Evolutionary conservation across 345 rosid genomes (phyloP), one percentile per base, ranked within the genome.

Genomic region (Linum tenue): DNA sequence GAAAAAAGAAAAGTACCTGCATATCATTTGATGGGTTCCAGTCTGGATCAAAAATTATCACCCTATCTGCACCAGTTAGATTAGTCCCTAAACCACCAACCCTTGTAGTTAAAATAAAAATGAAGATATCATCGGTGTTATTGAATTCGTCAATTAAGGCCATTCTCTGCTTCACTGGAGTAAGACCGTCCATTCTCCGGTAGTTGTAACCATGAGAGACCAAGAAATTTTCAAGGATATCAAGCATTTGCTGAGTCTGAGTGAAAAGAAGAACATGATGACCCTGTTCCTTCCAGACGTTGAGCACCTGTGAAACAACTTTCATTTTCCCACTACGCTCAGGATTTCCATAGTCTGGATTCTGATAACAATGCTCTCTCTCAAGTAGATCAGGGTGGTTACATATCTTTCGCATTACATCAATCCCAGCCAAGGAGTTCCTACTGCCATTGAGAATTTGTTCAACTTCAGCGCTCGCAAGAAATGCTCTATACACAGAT

Each of bases 391-490:
- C 99, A 58, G 97, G 97, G 73, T 90, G 99, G 77, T 94, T 94
- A 77, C 99, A 94, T 73, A 94, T 94, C 82, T 94, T 94, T 41
- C 99, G 92, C 99, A 94, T 90, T 69, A 94, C 96, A 86, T 94
- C 99, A 43, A 94, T 90, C 69, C 99, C 99, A 72, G 81, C 88
- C 17, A 94, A 79, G 65, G 99, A 86, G 22, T 88, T 94, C 73
- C 77, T 85, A 71, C 75, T 82, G 65, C 99, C 99, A 72, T 72
- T 85, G 22, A 94, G 69, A 71, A 94, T 94, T 66, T 90, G 78
- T 71, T 94, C 99, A 73, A 94, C 99, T 56, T 94, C 99, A 40
- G 92, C 78, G 80, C 99, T 94, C n/a, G 99, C 99, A 66, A 94
- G 91, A 83, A 94, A 94, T 64, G 97, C 95, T 80, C 89, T 86